Evolutionary conservation across 2,329 filamentous ascomycete genomes (phyloP).

Genomic region (Fonsecaea erecta): DNA sequence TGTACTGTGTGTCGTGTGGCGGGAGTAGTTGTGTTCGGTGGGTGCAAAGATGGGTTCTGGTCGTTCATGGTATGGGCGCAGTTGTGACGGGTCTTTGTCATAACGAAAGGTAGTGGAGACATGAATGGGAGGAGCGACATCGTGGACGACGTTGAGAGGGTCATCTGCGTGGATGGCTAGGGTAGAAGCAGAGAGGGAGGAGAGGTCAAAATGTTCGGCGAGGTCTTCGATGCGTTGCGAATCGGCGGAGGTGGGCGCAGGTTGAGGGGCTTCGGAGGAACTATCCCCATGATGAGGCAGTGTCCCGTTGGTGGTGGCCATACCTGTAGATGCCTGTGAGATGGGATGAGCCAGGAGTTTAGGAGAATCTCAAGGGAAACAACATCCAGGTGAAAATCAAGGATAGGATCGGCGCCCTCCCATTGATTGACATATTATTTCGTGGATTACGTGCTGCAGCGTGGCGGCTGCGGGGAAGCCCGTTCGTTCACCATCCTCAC

Average conservation of each 20-base stretch:
- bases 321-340: not conserved
- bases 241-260: conserved; percentile 1
- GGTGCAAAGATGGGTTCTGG: conserved; percentile 48
- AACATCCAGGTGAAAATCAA: not conserved
- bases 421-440: conserved; percentile 1
- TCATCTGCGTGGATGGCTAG: conserved; percentile 83
- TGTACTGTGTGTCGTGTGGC: conserved; percentile 75
- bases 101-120: conserved; percentile 93
- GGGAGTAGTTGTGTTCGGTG: conserved; percentile 76
- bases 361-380: not conserved
- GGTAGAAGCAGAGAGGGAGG: conserved; percentile 59
- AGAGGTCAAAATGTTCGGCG: conserved; percentile 17
- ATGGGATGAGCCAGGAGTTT: not conserved
- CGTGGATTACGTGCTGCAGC: not conserved
- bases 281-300: not conserved
- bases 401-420: not conserved
- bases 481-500: not conserved
- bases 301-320: not conserved
- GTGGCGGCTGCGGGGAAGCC: not conserved
- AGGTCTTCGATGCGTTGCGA: conserved; percentile 15
- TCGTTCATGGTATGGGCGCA: conserved; percentile 54
- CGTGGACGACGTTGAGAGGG: conserved; percentile 70
- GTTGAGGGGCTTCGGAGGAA: not conserved
- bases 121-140: conserved; percentile 87
- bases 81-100: conserved; percentile 67